phyloP scores from a whole-genome alignment of 441 rosid species.

The Mallotus repandus region DNA sequence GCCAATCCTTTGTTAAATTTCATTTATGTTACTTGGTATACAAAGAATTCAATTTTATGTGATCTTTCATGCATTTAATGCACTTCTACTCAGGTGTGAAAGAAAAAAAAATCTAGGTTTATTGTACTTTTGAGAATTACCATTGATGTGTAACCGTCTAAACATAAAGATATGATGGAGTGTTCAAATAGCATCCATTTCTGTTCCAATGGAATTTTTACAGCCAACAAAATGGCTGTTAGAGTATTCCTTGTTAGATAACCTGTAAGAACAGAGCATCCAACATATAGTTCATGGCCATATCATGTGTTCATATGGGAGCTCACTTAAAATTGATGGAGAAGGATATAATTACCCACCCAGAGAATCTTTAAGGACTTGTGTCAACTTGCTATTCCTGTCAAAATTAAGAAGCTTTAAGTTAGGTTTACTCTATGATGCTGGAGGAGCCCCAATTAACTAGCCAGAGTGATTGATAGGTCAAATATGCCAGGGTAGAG shows the following conservation, averaged over 20 bases:
- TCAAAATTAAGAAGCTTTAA: slow-evolving; percentile 19
- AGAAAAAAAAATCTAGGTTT: neutral
- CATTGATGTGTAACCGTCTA: neutral
- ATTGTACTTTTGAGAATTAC: neutral
- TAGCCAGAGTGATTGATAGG: neutral
- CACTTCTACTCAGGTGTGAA: neutral
- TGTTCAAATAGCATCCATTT: neutral
- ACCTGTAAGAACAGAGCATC: neutral
- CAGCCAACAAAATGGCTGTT: neutral
- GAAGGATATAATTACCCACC: slow-evolving; percentile 46
- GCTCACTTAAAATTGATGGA: neutral
- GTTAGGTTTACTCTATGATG: slow-evolving; percentile 14
- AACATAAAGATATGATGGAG: neutral
- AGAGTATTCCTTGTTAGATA: neutral
- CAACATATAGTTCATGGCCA: neutral
- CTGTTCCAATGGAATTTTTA: too few species aligned
- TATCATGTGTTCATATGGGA: neutral
- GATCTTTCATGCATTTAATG: neutral
- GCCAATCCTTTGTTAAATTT: neutral
- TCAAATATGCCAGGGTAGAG: neutral
- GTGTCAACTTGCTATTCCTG: slow-evolving; percentile 93
- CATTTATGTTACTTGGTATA: neutral
- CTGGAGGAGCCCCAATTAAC: neutral
- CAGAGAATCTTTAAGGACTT: slow-evolving; percentile 73
- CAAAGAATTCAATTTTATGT: neutral